A percentile compares a stretch with the other conserved stretches of the same genome.
Evolutionary conservation across 495 filamentous ascomycete species (phyloP).

Genomic region (Collariella sp.): DNA sequence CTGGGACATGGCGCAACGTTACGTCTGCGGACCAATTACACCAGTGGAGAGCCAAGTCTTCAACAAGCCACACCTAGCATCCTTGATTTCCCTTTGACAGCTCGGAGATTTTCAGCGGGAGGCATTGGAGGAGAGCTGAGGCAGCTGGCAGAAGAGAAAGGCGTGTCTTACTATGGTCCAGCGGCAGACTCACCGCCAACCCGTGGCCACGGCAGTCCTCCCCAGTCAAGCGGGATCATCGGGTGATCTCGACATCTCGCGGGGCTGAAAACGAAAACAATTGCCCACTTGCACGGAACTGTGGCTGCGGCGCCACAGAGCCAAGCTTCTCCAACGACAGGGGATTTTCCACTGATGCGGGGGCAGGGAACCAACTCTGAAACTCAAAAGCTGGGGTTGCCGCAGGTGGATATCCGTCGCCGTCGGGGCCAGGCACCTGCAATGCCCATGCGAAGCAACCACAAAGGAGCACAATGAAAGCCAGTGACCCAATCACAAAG

Average conservation of each 20-base stretch:
- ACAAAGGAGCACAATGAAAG: not conserved
- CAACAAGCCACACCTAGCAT: not conserved
- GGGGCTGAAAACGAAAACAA: not conserved
- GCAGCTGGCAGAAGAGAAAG: not conserved
- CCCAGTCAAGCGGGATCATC: not conserved
- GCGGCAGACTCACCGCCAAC: no score
- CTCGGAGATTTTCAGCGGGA: no score
- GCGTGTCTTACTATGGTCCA: not conserved
- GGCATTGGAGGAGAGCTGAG: no score
- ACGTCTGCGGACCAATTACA: conserved; percentile 9
- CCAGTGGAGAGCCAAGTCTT: not conserved
- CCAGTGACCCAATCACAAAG: not conserved
- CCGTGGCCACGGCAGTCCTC: not conserved
- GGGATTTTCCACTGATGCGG: no score
- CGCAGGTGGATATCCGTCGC: no score
- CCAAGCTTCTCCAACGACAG: not conserved
- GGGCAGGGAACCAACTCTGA: no score
- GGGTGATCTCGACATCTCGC: not conserved
- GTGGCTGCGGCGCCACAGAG: not conserved
- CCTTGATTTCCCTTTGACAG: no score
- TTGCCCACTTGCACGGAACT: not conserved
- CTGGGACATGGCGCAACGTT: conserved; percentile 23
- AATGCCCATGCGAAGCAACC: not conserved
- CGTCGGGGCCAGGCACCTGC: not conserved
- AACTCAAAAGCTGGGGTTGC: no score